These are phyloP conservation scores for Deuterostichococcus epilithicus DNA, from an alignment of 139 green algal species.

Conservation along the genomic window DNA sequence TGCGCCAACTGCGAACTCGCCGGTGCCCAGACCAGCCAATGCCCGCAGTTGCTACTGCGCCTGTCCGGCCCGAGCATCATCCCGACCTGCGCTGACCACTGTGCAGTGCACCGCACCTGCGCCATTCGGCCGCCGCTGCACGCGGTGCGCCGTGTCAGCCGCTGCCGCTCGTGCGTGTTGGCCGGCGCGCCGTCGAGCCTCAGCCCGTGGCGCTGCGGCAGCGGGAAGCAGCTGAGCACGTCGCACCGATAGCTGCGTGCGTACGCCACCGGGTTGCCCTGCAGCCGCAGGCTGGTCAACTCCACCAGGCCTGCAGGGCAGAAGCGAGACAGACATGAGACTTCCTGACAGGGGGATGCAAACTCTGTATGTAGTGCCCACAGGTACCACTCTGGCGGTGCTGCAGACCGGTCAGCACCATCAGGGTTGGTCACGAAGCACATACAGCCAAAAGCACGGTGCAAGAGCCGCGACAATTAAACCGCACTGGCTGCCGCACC, in stretches of 20 bases:
- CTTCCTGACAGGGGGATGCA: background rate
- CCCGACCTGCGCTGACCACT: too few relatives aligned
- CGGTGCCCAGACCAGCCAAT: too few relatives aligned
- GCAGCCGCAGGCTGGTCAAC: slow-evolving; percentile 6
- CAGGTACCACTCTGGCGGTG: too few relatives aligned
- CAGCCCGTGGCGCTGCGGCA: slow-evolving; percentile 1
- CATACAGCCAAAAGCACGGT: background rate
- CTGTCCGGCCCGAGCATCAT: too few relatives aligned
- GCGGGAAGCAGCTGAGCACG: slow-evolving; percentile 14
- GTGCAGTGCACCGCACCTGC: background rate
- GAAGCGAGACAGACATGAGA: background rate
- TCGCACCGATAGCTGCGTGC: slow-evolving; percentile 10
- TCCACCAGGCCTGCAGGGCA: background rate
- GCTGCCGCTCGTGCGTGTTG: background rate
- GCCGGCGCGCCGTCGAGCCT: slow-evolving; percentile 8
- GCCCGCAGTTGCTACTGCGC: too few relatives aligned
- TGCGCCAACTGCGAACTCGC: too few relatives aligned
- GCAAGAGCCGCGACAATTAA: background rate
- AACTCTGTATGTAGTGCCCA: background rate
- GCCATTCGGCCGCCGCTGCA: slow-evolving; percentile 5
- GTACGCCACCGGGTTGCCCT: slow-evolving; percentile 14
- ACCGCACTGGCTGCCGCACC: background rate
- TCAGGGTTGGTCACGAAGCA: background rate
- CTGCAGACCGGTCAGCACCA: too few relatives aligned
- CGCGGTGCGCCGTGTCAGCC: background rate